Evolutionary conservation across 768 basidiomycete species (phyloP), one percentile per base, ranked within the genome.

Genomic region (Kwoniella newhampshirensis): DNA sequence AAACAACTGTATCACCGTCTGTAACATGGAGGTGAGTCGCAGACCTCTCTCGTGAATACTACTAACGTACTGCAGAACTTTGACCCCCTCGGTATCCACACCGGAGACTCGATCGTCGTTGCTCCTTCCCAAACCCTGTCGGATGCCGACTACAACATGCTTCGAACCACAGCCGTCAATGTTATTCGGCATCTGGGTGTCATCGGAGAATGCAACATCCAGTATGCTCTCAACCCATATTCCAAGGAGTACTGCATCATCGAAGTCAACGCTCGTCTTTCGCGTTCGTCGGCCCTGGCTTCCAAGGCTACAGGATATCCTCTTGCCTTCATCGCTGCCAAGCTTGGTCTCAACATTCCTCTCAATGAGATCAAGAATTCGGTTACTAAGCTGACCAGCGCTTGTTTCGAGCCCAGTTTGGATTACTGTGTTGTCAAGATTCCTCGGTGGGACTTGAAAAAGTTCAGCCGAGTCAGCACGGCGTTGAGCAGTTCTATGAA

Each of bases 131-230:
- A 99, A 77, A 98, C 94, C 0, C 83, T 98, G 26, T 96, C 93
- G n/a, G 94, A 98, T 75, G 83, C 87, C n/a, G 96, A 98, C 76
- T 97, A 96, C 81, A 91, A 98, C 75, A 99, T 98, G 94, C 85
- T 99, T 47, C 86, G 96, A 42, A 96, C 92, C 23, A 96, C 94
- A 8, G 96, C 96, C 15, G 87, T 98, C 78, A 97, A 97, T 70
- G 94, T 97, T 64, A 91, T 99, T 63, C 88, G 94, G n/a, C 94
- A 98, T 73, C 84, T 99, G 15, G 93, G 93, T 47, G 94, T 98
- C 54, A 82, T 99, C 59, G 94, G 96, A 60, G 94, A 98, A 79
- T 99, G 96, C 77, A 99, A 99, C 75, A 98, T 99, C 62, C 94
- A 98, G 76, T 98, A 98, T 71, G 96, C 94, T 2, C 82, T 99